These are phyloP conservation scores for Vachellia pachyceras DNA, from an alignment of 306 rosid species.

Conservation along the genomic window DNA sequence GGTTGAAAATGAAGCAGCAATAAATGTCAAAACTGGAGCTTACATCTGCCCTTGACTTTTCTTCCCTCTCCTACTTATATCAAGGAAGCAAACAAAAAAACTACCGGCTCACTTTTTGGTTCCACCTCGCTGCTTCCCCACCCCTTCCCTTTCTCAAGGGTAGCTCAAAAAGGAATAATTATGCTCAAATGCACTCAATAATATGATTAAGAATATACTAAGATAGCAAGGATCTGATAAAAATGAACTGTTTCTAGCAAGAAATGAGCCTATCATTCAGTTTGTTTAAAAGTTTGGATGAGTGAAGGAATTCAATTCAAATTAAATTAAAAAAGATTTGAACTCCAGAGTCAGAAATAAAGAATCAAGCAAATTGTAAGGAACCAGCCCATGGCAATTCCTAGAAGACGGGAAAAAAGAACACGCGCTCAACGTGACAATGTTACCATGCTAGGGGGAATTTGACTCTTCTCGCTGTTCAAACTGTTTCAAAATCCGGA, in stretches of 20 bases:
- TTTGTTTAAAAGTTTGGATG: background rate
- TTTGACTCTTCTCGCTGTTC: background rate
- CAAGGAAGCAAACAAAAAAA: background rate
- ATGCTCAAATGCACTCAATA: background rate
- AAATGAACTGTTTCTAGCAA: too few relatives aligned
- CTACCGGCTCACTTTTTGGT: background rate
- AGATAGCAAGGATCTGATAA: too few relatives aligned
- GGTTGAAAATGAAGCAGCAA: conserved; percentile 32
- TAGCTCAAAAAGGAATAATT: background rate
- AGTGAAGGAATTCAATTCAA: too few relatives aligned
- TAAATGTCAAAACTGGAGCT: conserved; percentile 30
- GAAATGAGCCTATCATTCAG: background rate
- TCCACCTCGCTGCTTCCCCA: conserved; percentile 10
- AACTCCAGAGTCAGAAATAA: background rate
- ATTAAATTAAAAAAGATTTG: background rate
- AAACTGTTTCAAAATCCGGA: background rate
- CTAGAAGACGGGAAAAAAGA: background rate
- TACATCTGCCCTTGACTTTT: conserved; percentile 8
- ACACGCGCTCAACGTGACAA: background rate
- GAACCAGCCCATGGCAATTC: background rate
- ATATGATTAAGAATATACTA: too few relatives aligned
- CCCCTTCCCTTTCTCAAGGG: background rate
- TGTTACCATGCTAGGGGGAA: background rate
- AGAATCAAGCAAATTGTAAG: background rate
- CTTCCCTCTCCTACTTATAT: background rate